Conservation (phyloP, 495 filamentous ascomycete genomes). For the Astrothelium macrocarpum region DNA sequence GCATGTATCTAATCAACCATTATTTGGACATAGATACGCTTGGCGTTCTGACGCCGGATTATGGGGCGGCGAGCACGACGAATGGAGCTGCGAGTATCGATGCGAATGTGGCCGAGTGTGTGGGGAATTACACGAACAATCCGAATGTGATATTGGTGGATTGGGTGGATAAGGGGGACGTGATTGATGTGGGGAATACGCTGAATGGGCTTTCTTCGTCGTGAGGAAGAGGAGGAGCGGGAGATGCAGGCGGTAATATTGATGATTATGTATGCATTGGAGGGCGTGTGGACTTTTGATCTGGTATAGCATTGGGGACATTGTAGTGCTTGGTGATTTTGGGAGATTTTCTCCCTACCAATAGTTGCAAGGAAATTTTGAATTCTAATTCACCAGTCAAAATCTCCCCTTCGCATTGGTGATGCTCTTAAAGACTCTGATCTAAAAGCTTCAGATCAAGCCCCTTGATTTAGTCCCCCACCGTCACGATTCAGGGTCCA, state of each 20-base stretch:
- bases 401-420: too few species aligned
- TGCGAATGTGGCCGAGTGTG: slow-evolving; percentile 15
- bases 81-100: slow-evolving; percentile 24
- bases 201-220: slow-evolving; percentile 23
- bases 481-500: too few species aligned
- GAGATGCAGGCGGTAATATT: too few species aligned
- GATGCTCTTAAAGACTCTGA: too few species aligned
- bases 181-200: slow-evolving; percentile 20
- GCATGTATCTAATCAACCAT: slow-evolving; percentile 33
- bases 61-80: slow-evolving; percentile 2
- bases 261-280: neutral
- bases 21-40: slow-evolving; percentile 21
- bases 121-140: slow-evolving; percentile 16
- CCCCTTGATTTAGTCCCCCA: too few species aligned
- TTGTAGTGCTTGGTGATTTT: too few species aligned
- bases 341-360: too few species aligned
- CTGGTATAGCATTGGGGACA: too few species aligned
- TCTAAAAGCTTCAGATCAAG: too few species aligned
- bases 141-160: slow-evolving; percentile 29
- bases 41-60: slow-evolving; percentile 16
- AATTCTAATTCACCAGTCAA: too few species aligned
- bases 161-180: slow-evolving; percentile 27
- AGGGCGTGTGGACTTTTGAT: too few species aligned
- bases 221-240: neutral
- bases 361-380: too few species aligned